A percentile compares a stretch with the other conserved stretches of the same genome.
These are phyloP conservation scores for Ambrosiella cleistominuta DNA, from an alignment of 2,329 filamentous ascomycete genomes.

Conservation along the genomic window DNA sequence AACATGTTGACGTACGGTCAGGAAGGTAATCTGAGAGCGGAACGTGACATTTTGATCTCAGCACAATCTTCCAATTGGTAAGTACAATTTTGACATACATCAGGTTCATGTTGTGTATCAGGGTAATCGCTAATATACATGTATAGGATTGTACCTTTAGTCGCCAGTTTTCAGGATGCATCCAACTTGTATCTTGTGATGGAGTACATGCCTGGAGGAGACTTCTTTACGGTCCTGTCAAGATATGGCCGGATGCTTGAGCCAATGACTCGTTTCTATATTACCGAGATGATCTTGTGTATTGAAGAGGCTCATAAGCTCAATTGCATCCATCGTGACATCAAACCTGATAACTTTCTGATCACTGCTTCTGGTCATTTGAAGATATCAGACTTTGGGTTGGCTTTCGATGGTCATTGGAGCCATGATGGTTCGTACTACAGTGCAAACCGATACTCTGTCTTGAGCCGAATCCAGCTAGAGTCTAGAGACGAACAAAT, in stretches of 20 bases:
- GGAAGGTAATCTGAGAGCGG: constrained; percentile 79
- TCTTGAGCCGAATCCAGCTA: constrained; percentile 62
- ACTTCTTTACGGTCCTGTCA: constrained; percentile 76
- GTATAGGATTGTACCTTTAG: constrained; percentile 61
- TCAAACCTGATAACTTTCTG: constrained; percentile 95
- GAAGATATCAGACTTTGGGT: constrained; percentile 90
- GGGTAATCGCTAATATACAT: not conserved
- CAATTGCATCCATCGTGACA: constrained; percentile 81
- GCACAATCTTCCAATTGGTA: constrained; percentile 74
- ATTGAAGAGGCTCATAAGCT: constrained; percentile 83
- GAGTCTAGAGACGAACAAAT: constrained; percentile 41
- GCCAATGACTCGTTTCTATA: constrained; percentile 62
- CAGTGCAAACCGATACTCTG: constrained; percentile 60
- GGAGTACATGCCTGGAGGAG: constrained; percentile 95
- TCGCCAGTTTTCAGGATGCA: constrained; percentile 77
- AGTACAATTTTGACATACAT: constrained; percentile 14
- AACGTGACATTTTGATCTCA: constrained; percentile 78
- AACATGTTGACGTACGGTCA: constrained; percentile 83
- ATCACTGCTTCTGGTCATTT: constrained; percentile 76
- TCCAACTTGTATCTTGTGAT: constrained; percentile 81
- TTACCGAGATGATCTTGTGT: constrained; percentile 90
- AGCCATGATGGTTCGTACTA: constrained; percentile 78
- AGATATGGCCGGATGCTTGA: constrained; percentile 72
- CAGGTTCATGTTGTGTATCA: not conserved
- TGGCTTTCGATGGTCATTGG: constrained; percentile 93